Conservation (phyloP, 2,329 filamentous ascomycete species). For the Coniochaeta pulveracea region DNA sequence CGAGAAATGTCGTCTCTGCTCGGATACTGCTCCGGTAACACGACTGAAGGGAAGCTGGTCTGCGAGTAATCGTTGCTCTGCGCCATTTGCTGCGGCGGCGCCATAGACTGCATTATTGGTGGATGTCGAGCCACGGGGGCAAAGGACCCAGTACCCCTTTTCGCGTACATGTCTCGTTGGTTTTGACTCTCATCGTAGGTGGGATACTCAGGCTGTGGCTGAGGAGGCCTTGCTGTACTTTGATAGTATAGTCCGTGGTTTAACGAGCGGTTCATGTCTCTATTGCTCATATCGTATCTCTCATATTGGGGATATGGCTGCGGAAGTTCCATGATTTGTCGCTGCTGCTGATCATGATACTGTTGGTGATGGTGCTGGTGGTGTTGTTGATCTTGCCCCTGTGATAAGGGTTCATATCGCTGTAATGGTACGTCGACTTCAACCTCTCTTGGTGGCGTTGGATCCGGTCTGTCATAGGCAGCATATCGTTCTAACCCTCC, state of each 20-base stretch:
- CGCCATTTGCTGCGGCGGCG: slow-evolving; percentile 3
- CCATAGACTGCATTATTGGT: neutral
- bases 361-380: slow-evolving; percentile 9
- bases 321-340: neutral
- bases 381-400: too few relatives aligned
- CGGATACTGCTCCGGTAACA: slow-evolving; percentile 11
- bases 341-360: neutral
- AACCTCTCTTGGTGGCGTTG: slow-evolving; percentile 16
- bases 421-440: slow-evolving; percentile 16
- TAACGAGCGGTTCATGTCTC: too few relatives aligned
- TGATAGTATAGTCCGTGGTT: neutral
- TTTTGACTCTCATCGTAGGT: slow-evolving; percentile 5
- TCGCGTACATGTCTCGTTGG: slow-evolving; percentile 15
- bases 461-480: slow-evolving; percentile 30
- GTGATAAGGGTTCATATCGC: too few relatives aligned
- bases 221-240: slow-evolving; percentile 1
- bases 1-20: slow-evolving; percentile 15
- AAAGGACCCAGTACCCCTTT: slow-evolving; percentile 15
- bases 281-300: too few relatives aligned
- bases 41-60: slow-evolving; percentile 3
- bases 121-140: slow-evolving; percentile 6
- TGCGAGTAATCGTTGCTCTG: neutral
- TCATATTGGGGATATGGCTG: too few relatives aligned
- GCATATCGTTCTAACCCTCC: slow-evolving; percentile 69
- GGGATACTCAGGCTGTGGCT: neutral